Base-by-base conservation (phyloP, 495 filamentous ascomycete species). In the Pyrenula massariospora region DNA sequence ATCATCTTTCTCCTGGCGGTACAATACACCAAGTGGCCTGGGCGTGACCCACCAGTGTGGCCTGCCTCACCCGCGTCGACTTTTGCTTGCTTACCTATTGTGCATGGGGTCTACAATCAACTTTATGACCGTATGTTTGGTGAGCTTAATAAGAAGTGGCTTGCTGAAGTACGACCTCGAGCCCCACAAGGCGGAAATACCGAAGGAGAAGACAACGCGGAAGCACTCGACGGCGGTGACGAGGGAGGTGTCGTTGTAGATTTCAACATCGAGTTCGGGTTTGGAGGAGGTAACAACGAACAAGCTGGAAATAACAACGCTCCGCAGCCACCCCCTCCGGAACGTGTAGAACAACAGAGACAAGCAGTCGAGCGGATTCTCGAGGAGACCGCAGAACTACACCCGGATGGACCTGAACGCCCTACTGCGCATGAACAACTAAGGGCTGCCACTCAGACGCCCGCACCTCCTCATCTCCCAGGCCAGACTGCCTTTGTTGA, bases 51-150 rank as follows among this genome's bases (percentile, higher is more conserved):
- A 11, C 66, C 74, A 20, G 58, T 77, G 15, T 95, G 89, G 89
- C 89, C 89, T 12, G 87, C 87, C 0, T 87, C 82, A 22, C 79
- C 85, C 2, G 75, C 80, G n/a, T 79, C 88, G 75, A 82, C 83
- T 15, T 72, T 93, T 57, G 75, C 82, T 0, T 63, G 84, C 2
- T 73, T 91, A 47, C 89, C 89, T 0, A 82, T 82, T 55, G 58
- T 91, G 24, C 82, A 87, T 42, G 72, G 79, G 21, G 71, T 77
- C 22, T 93, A 95, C 67, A 76, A 80, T 53, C 69, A 73, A n/a
- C 65, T 86, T 31, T 86, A 88, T 60, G 76, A 82, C n/a, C 72
- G 74, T 22, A 15, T 87, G 5, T 86, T 89, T 60, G 79, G 75
- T 15, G 67, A 72, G 20, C 64, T 82, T 24, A 85, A 91, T 67